Evolutionary conservation across 805 yeast genomes (phyloP), one percentile per base, ranked within the genome.

Genomic region (Lachancea waltii): DNA sequence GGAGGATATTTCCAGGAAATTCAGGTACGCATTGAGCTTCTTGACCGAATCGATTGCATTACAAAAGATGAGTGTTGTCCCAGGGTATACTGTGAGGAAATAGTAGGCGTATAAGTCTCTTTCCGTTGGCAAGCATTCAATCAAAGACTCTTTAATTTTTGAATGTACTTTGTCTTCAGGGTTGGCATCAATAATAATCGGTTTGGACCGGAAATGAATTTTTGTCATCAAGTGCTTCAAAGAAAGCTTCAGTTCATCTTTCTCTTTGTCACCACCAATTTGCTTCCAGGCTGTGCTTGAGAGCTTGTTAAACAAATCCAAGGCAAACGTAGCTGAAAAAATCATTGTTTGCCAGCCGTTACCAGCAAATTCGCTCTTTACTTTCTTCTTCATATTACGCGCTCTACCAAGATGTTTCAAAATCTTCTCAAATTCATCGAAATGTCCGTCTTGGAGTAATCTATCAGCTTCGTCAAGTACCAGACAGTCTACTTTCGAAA

Each of bases 401-500:
- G 59, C 65, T 60, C 67, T 70, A 17, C 63, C 63, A 41, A 92
- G 60, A 11, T 82, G 59, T 39, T 81, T 85, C 44, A 90, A 64
- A 42, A 85, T 81, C 52, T 78, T 81, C 49, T 82, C 94, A 46
- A 92, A 74, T 58, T 92, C 98, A 43, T 85, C 94, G 56, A 90
- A 92, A 62, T 89, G 97, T 2, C 97, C 97, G 54, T 89, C 95
- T 61, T 90, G 96, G 36, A 92, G 69, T 45, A 92, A 65, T 60
- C 98, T 71, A 67, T 92, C 98, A 9, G 98, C 98, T 61, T 92
- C 98, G 68, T 92, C 98, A 22, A 90, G 67, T 1, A 89, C 95
- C 17, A 79, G 53, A 2, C 70, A 60, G 21, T 75, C 71, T 15
- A 73, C 56, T 18, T 63, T 53, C 14, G 68, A 57, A 43, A 78